Evolutionary conservation across 2,329 filamentous ascomycete species (phyloP).

Genomic region (Penicillium sp.): DNA sequence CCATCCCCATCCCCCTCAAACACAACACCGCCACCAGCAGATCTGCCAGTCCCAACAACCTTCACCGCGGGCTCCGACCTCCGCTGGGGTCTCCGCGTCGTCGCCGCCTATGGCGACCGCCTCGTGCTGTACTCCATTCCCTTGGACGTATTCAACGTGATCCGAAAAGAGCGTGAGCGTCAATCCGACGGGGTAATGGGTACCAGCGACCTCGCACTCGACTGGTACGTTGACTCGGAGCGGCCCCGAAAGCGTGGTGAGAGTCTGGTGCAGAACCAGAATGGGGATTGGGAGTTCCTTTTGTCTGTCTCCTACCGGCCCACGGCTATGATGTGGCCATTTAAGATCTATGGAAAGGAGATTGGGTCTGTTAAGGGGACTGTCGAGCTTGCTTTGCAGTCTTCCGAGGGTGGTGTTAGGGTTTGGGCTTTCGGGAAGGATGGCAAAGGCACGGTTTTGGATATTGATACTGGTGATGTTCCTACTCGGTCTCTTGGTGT

Average conservation of each 20-base stretch:
- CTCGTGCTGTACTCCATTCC: constrained; percentile 56
- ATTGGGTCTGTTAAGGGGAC: constrained; percentile 41
- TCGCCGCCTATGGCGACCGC: constrained; percentile 46
- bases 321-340: constrained; percentile 40
- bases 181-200: constrained; percentile 29
- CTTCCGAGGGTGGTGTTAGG: constrained; percentile 35
- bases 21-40: constrained; percentile 6
- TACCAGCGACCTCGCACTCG: constrained; percentile 26
- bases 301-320: constrained; percentile 32
- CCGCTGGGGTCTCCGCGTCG: constrained; percentile 50
- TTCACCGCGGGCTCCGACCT: constrained; percentile 53
- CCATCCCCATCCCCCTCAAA: neutral
- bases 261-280: constrained; percentile 29
- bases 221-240: constrained; percentile 28
- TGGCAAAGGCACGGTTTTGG: constrained; percentile 42
- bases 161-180: constrained; percentile 27
- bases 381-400: constrained; percentile 45
- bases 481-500: constrained; percentile 11
- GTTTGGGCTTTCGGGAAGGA: constrained; percentile 47
- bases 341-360: constrained; percentile 43
- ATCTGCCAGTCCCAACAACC: constrained; percentile 38
- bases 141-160: constrained; percentile 45
- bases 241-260: constrained; percentile 22
- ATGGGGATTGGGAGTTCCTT: constrained; percentile 36
- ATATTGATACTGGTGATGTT: constrained; percentile 32